Conservation (phyloP, 139 green algal species). For the Diplosphaera chodatii region DNA sequence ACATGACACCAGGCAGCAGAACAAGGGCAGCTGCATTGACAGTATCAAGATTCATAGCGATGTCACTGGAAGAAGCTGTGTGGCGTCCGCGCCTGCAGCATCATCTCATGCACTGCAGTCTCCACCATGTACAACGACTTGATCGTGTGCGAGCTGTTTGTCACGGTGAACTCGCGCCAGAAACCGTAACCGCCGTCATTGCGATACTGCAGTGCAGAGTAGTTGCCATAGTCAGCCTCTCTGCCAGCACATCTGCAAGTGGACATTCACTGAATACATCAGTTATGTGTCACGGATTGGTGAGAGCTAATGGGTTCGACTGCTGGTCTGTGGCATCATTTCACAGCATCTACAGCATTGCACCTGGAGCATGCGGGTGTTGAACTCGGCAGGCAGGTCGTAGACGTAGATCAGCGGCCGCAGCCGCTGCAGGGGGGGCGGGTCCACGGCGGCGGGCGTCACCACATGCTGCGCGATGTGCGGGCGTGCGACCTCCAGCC, state of each 20-base stretch:
- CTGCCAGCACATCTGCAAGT: too few relatives aligned
- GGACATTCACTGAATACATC: too few relatives aligned
- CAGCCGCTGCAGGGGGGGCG: not conserved
- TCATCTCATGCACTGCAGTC: slow-evolving; percentile 47
- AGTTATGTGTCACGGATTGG: too few relatives aligned
- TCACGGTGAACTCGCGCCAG: not conserved
- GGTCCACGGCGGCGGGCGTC: not conserved
- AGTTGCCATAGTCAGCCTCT: too few relatives aligned
- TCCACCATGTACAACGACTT: slow-evolving; percentile 34
- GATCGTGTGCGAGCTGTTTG: slow-evolving; percentile 18
- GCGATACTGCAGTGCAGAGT: not conserved
- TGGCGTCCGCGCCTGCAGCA: slow-evolving; percentile 30
- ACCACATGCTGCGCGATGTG: not conserved
- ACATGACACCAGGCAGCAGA: too few relatives aligned
- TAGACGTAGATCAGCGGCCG: slow-evolving; percentile 54
- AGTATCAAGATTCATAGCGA: not conserved
- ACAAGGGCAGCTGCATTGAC: too few relatives aligned
- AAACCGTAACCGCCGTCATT: not conserved
- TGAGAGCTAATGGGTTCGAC: too few relatives aligned
- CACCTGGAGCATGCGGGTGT: slow-evolving; percentile 40
- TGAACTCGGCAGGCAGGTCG: slow-evolving; percentile 38
- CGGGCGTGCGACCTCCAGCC: not conserved
- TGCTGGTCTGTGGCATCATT: too few relatives aligned
- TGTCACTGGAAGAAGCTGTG: not conserved
- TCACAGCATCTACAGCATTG: too few relatives aligned